Evolutionary conservation across 768 basidiomycete genomes (phyloP).

Genomic region (Cystofilobasidium macerans): DNA sequence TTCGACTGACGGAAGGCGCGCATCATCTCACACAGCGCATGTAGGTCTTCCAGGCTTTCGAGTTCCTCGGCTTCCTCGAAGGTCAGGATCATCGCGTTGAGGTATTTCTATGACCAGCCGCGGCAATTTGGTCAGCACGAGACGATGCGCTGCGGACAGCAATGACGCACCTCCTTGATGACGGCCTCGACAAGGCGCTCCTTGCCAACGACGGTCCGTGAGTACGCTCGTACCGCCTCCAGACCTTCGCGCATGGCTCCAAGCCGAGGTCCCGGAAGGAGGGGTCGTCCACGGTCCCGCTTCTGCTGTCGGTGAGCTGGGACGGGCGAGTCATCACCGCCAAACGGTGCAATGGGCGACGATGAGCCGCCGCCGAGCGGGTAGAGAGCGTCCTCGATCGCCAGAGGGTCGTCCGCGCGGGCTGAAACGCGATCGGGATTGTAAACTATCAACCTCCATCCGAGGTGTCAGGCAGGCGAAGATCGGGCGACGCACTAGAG

Average conservation of each 20-base stretch:
- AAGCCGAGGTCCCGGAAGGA: neutral
- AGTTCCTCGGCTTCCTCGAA: conserved; percentile 83
- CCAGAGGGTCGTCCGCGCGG: neutral
- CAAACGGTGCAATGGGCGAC: neutral
- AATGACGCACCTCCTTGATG: conserved; percentile 59
- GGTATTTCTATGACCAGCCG: conserved; percentile 54
- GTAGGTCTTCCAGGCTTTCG: conserved; percentile 79
- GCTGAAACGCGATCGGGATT: neutral
- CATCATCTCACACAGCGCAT: conserved; percentile 81
- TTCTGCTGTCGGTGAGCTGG: neutral
- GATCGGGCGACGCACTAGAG: neutral
- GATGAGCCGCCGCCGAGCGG: conserved; percentile 2
- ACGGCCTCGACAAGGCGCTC: conserved; percentile 85
- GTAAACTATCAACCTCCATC: no score
- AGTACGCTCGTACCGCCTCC: conserved; percentile 52
- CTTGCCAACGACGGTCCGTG: conserved; percentile 59
- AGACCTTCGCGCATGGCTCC: neutral
- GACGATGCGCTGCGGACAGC: conserved; percentile 19
- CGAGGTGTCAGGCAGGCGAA: neutral
- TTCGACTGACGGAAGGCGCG: conserved; percentile 71
- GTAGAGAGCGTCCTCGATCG: neutral
- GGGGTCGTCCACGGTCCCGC: neutral
- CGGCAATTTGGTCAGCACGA: neutral
- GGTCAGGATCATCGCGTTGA: conserved; percentile 72
- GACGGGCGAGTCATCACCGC: conserved; percentile 11